Conservation (phyloP, 2,329 filamentous ascomycete genomes). For the Chalara sp. region DNA sequence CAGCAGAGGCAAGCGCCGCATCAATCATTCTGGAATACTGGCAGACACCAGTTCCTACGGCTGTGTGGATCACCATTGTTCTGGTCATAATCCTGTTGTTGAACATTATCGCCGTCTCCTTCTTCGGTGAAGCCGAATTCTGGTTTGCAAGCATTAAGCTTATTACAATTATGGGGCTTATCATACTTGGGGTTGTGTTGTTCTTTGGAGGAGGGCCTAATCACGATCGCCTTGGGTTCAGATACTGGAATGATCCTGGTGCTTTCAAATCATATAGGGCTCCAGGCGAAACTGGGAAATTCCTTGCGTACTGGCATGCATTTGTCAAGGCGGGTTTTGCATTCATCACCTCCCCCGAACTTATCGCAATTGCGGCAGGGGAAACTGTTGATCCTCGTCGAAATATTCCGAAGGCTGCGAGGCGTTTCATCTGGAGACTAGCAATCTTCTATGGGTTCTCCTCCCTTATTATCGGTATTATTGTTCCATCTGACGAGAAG, state of each 20-base stretch:
- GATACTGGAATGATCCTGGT: constrained; percentile 50
- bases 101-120: constrained; percentile 9
- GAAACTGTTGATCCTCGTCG: constrained; percentile 50
- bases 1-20: not conserved
- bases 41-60: constrained; percentile 50
- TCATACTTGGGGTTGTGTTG: constrained; percentile 48
- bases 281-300: constrained; percentile 40
- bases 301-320: constrained; percentile 43
- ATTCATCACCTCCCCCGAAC: constrained; percentile 43
- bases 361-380: constrained; percentile 48
- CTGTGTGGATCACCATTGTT: constrained; percentile 19
- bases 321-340: constrained; percentile 42
- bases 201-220: constrained; percentile 50
- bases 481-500: constrained; percentile 45
- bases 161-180: constrained; percentile 49
- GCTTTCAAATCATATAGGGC: constrained; percentile 55
- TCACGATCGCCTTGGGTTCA: constrained; percentile 42
- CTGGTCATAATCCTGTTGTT: constrained; percentile 19
- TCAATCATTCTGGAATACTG: constrained; percentile 37
- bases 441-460: constrained; percentile 53
- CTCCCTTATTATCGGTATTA: constrained; percentile 52
- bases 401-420: constrained; percentile 51
- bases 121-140: constrained; percentile 57
- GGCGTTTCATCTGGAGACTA: constrained; percentile 56
- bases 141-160: constrained; percentile 56